Evolutionary conservation across 2,329 filamentous ascomycete species (phyloP).

Genomic region (Pseudogymnoascus sp.): DNA sequence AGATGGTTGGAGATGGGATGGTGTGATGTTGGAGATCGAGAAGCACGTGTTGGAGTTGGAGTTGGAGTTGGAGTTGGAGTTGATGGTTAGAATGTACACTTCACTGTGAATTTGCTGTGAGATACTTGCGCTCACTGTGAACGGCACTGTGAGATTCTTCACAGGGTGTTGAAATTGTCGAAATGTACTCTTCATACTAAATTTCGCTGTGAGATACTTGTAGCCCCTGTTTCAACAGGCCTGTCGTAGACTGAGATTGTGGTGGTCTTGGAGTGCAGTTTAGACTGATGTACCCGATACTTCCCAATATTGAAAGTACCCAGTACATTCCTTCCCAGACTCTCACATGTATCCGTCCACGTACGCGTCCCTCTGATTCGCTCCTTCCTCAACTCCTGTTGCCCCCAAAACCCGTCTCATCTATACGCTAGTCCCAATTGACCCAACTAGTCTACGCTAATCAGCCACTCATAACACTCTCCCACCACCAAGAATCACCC

Average conservation of each 20-base stretch:
- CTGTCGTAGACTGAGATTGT: not conserved
- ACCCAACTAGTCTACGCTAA: not conserved
- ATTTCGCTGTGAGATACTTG: not conserved
- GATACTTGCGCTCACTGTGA: not conserved
- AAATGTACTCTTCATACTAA: not conserved
- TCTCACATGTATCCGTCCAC: not conserved
- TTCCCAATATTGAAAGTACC: not conserved
- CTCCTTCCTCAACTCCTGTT: slow-evolving; percentile 1
- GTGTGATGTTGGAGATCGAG: not conserved
- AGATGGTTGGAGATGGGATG: not conserved
- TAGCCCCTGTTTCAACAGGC: not conserved
- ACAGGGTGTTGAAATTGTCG: not conserved
- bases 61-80: not conserved
- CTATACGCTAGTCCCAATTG: not conserved
- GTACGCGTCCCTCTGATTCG: not conserved
- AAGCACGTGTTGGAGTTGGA: not conserved
- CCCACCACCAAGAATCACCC: slow-evolving; percentile 4
- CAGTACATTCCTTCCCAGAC: not conserved
- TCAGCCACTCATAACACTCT: slow-evolving; percentile 6
- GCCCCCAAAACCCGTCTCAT: not conserved
- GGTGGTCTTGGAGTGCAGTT: not conserved
- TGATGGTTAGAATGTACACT: not conserved
- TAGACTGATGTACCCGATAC: not conserved
- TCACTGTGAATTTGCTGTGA: not conserved
- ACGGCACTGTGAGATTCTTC: not conserved